Percentiles rank a stretch among this genome's conserved stretches.
These are phyloP conservation scores for Alternaria consortialis DNA, from an alignment of 2,329 filamentous ascomycete genomes.

Conservation along the genomic window DNA sequence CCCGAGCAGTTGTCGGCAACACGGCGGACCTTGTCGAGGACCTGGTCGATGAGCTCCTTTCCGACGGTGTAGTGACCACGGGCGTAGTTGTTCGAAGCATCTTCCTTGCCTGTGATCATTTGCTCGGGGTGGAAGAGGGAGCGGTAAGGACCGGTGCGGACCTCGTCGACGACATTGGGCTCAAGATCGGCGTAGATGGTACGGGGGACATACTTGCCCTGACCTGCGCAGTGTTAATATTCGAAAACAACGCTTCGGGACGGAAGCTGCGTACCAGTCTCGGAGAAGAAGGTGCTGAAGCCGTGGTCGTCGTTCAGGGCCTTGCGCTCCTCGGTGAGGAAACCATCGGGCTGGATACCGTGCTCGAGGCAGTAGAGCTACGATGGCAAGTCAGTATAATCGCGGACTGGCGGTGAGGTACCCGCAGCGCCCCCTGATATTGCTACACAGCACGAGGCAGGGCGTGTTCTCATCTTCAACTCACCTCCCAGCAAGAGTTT, in stretches of 20 bases:
- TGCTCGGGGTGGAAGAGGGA: conserved; percentile 98
- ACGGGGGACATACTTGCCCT: conserved; percentile 98
- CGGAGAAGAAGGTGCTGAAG: conserved; percentile 99
- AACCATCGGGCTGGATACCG: conserved; percentile 98
- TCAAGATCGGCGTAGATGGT: conserved; percentile 99
- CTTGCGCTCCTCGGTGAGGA: conserved; percentile 98
- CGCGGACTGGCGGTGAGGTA: conserved; percentile 39
- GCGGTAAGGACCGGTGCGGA: conserved; percentile 96
- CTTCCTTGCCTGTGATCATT: conserved; percentile 99
- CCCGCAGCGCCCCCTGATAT: conserved; percentile 43
- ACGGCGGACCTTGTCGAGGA: conserved; percentile 95
- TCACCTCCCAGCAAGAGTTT: conserved; percentile 99
- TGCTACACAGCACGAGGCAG: conserved; percentile 17
- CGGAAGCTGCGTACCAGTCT: conserved; percentile 77
- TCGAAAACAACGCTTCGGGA: conserved; percentile 21
- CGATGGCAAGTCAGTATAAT: conserved; percentile 39
- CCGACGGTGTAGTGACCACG: conserved; percentile 99
- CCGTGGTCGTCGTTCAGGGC: conserved; percentile 90
- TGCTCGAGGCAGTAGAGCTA: conserved; percentile 99
- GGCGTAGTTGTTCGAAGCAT: conserved; percentile 99
- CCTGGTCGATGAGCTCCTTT: conserved; percentile 98
- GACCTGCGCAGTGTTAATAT: conserved; percentile 65
- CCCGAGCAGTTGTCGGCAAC: conserved; percentile 96
- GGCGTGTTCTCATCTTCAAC: conserved; percentile 53
- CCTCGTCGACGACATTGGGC: conserved; percentile 99